Evolutionary conservation across 169 alveolate species (phyloP).

Genomic region (Eimeria necatrix): DNA sequence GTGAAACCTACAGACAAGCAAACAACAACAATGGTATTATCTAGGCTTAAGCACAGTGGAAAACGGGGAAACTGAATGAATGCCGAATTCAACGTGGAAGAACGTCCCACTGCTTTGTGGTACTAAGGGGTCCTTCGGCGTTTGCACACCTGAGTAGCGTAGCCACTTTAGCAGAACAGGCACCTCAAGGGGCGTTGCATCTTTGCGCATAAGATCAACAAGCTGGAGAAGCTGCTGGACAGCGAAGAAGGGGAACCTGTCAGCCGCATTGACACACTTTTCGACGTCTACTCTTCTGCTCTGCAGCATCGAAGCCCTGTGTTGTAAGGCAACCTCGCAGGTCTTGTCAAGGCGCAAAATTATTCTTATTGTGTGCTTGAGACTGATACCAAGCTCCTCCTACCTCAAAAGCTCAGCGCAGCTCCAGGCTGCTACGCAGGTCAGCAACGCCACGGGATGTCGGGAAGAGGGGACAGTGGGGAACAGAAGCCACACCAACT

Average conservation of each 20-base stretch:
- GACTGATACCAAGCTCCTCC: not conserved
- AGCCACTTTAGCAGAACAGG: slow-evolving; percentile 85
- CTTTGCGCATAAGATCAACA: not conserved
- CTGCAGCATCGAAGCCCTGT: not conserved
- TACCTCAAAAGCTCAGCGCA: slow-evolving; percentile 77
- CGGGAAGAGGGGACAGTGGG: slow-evolving; percentile 30
- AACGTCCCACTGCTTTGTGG: not conserved
- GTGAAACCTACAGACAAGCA: slow-evolving; percentile 77
- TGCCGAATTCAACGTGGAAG: not conserved
- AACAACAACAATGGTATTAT: not conserved
- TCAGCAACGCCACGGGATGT: slow-evolving; percentile 7
- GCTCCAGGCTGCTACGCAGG: slow-evolving; percentile 70
- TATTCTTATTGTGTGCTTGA: too few relatives aligned
- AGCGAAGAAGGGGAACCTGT: slow-evolving; percentile 75
- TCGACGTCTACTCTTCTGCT: too few relatives aligned
- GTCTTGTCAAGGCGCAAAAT: too few relatives aligned
- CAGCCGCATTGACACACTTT: not conserved
- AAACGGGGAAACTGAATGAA: not conserved
- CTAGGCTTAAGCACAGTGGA: not conserved
- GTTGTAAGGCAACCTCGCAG: not conserved
- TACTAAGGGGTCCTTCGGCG: not conserved
- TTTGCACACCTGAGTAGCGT: slow-evolving; percentile 80
- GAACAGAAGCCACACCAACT: slow-evolving; percentile 72
- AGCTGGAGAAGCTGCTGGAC: slow-evolving; percentile 64
- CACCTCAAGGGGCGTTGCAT: slow-evolving; percentile 54